Evolutionary conservation across 2,329 filamentous ascomycete genomes (phyloP), one percentile per base, ranked within the genome.

Genomic region (Hymenoscyphus infarciens): DNA sequence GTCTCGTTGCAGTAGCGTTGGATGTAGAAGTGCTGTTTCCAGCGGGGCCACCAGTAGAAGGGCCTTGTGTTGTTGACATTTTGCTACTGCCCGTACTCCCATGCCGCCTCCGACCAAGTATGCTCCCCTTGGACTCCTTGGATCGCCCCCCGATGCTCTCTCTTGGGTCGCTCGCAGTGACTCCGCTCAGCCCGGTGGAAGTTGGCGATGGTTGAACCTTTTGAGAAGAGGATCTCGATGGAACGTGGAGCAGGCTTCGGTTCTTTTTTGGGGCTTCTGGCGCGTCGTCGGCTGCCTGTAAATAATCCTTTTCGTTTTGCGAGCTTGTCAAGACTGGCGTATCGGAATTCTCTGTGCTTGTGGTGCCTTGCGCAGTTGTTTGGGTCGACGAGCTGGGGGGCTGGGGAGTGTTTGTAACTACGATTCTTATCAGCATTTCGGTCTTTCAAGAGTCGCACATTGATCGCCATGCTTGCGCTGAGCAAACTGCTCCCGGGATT

Each of bases 71-170:
- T 78, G 71, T 80, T 81, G 66, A 83, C 84, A 72, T 82, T 80
- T 76, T 85, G 66, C 72, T 86, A 77, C 86, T 90, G 69, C 84
- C 85, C 65, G 84, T 82, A 76, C 87, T 91, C 70, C 85, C 85
- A 77, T 89, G 89, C 71, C 85, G 81, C 71, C 83, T 82, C 68
- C 83, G 80, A 66, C 82, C 86, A 61, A 85, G 77, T 70, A 87
- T 85, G 76, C 87, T 90, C 68, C 81, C 79, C 77, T 82, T 86
- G 64, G 85, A 87, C 69, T 84, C 85, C 75, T 85, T 88, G 57
- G 88, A 90, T 68, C 82, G 81, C 63, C 82, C 82, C 68, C 83
- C 82, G 69, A 87, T 84, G 73, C 84, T 88, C 70, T 85, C 86
- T 74, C 82, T 79, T 61, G 82, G 78, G 68, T 87, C 84, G 75